Evolutionary conservation across 352 stramenopile species (phyloP).

Genomic region (Phytophthora pini): DNA sequence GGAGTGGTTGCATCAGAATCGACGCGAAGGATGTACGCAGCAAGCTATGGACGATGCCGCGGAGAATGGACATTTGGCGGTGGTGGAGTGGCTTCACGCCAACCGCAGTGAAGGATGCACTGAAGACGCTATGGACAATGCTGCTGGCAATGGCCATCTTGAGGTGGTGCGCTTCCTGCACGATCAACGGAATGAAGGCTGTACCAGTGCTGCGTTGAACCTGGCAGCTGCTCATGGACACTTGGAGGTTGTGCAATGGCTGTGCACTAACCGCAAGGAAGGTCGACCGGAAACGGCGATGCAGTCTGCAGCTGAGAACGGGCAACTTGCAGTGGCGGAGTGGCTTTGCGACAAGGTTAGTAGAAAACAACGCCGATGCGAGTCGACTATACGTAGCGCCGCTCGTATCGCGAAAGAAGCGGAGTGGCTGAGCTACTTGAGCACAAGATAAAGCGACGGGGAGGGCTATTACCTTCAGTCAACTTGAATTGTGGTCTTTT

Average conservation of each 20-base stretch:
- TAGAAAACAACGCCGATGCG: constrained; percentile 18
- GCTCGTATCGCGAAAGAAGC: constrained; percentile 17
- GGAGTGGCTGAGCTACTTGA: constrained; percentile 19
- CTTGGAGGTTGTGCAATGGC: constrained; percentile 21
- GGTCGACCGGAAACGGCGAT: constrained; percentile 16
- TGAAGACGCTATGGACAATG: constrained; percentile 26
- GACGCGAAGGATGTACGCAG: constrained; percentile 18
- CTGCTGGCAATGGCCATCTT: constrained; percentile 18
- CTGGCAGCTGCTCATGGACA: constrained; percentile 10
- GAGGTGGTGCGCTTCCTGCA: constrained; percentile 24
- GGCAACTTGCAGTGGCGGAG: constrained; percentile 11
- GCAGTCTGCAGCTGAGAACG: constrained; percentile 13
- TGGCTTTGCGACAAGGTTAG: constrained; percentile 18
- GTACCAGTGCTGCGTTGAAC: constrained; percentile 22
- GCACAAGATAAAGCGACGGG: constrained; percentile 23
- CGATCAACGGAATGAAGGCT: constrained; percentile 24
- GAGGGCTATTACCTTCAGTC: background rate
- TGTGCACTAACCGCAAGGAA: constrained; percentile 19
- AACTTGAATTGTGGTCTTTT: constrained; percentile 5
- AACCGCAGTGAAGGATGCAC: constrained; percentile 26
- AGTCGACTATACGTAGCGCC: constrained; percentile 18
- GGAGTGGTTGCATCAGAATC: constrained; percentile 17
- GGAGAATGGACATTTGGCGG: constrained; percentile 18
- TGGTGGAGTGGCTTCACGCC: constrained; percentile 24
- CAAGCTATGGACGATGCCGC: constrained; percentile 26